A percentile compares a stretch with the other conserved stretches of the same genome.
Evolutionary conservation across 805 yeast genomes (phyloP).

Genomic region (Nadsonia fulvescens): DNA sequence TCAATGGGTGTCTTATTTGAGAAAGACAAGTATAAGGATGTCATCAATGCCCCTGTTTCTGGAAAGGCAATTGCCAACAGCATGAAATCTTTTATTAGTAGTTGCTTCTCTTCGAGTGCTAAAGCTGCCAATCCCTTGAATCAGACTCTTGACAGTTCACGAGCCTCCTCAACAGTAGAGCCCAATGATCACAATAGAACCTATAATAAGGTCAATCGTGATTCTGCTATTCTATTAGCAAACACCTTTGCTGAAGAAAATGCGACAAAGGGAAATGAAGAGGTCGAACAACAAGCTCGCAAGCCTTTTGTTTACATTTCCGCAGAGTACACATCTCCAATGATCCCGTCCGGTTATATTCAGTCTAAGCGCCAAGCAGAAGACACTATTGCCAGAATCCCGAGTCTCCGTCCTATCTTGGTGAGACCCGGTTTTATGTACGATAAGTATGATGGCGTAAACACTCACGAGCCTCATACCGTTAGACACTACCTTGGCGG

Average conservation of each 20-base stretch:
- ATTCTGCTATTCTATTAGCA: conserved; percentile 50
- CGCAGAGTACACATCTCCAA: conserved; percentile 56
- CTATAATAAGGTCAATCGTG: conserved; percentile 48
- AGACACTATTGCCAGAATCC: conserved; percentile 22
- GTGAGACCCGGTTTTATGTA: conserved; percentile 75
- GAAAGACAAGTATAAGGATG: conserved; percentile 44
- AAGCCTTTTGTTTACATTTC: conserved; percentile 53
- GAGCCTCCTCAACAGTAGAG: too few species aligned
- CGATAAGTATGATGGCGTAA: conserved; percentile 7
- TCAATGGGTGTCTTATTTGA: conserved; percentile 65
- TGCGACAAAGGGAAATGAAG: conserved; percentile 7
- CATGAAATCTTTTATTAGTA: too few species aligned
- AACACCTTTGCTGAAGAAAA: conserved; percentile 26
- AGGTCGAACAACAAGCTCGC: conserved; percentile 5
- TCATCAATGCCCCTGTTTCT: conserved; percentile 12
- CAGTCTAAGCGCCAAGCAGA: conserved; percentile 68
- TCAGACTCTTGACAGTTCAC: too few species aligned
- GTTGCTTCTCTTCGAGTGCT: too few species aligned
- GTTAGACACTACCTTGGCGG: conserved; percentile 28
- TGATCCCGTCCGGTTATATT: conserved; percentile 54
- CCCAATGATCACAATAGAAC: conserved; percentile 22
- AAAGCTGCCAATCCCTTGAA: conserved; percentile 41
- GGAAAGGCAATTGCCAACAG: conserved; percentile 5
- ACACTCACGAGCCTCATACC: conserved; percentile 19
- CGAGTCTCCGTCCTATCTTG: conserved; percentile 39